Evolutionary conservation across 2,329 filamentous ascomycete genomes (phyloP).

Genomic region (Saccharata proteae): DNA sequence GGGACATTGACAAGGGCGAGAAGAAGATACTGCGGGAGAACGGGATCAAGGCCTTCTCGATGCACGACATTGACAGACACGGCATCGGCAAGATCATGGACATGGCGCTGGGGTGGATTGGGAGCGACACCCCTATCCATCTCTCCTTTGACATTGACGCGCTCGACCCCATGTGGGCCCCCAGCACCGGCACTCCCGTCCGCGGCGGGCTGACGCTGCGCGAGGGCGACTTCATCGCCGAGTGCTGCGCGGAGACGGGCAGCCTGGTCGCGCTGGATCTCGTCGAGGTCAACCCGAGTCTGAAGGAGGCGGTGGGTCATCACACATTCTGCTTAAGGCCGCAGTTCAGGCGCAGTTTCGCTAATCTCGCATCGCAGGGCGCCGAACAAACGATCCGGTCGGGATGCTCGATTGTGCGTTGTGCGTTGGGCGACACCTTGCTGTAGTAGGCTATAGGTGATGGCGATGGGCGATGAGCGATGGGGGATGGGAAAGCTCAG

Average conservation of each 20-base stretch:
- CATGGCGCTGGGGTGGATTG: slow-evolving; percentile 95
- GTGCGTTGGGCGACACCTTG: slow-evolving; percentile 82
- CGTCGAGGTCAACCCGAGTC: slow-evolving; percentile 41
- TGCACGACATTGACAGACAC: slow-evolving; percentile 92
- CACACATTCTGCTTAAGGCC: no score
- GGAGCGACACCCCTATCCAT: slow-evolving; percentile 88
- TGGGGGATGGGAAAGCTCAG: no score
- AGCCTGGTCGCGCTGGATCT: slow-evolving; percentile 46
- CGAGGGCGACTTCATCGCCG: slow-evolving; percentile 95
- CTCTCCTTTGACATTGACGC: slow-evolving; percentile 96
- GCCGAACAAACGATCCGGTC: slow-evolving; percentile 80
- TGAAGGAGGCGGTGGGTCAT: slow-evolving; percentile 18
- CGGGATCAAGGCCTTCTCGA: slow-evolving; percentile 90
- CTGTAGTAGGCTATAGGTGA: no score
- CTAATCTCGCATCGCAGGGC: slow-evolving; percentile 34
- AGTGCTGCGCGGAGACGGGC: slow-evolving; percentile 45
- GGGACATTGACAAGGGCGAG: slow-evolving; percentile 88
- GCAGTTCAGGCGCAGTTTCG: no score
- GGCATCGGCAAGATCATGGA: slow-evolving; percentile 95
- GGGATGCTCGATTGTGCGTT: slow-evolving; percentile 82
- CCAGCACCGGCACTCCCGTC: slow-evolving; percentile 89
- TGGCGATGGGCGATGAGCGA: no score
- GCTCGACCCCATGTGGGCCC: slow-evolving; percentile 90
- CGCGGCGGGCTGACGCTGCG: slow-evolving; percentile 84
- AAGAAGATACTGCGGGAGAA: slow-evolving; percentile 83